Percentiles rank a stretch among this genome's conserved stretches.
Evolutionary conservation across 352 stramenopile genomes (phyloP).

Genomic region (Pythium chondricola): DNA sequence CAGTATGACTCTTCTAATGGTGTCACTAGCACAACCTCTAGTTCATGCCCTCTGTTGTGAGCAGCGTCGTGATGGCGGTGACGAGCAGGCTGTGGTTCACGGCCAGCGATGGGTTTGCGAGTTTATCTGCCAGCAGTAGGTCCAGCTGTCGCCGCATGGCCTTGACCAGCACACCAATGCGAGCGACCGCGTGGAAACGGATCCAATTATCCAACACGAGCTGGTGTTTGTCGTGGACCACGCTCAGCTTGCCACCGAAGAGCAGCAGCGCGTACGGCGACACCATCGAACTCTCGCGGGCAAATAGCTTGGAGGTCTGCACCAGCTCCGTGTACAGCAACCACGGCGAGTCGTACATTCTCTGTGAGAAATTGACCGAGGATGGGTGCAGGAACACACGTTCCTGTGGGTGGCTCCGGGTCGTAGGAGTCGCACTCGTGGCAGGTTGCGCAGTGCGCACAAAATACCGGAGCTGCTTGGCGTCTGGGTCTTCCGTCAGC

Average conservation of each 20-base stretch:
- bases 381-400: conserved; percentile 96
- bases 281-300: conserved; percentile 96
- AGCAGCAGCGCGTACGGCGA: conserved; percentile 96
- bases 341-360: conserved; percentile 94
- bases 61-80: conserved; percentile 67
- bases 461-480: conserved; percentile 93
- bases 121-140: conserved; percentile 90
- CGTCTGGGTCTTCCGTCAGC: conserved; percentile 87
- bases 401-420: conserved; percentile 40
- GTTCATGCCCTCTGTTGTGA: conserved; percentile 80
- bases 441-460: conserved; percentile 52
- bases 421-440: conserved; percentile 3
- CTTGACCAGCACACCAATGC: conserved; percentile 95
- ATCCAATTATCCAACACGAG: conserved; percentile 89
- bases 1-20: no score
- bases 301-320: conserved; percentile 96
- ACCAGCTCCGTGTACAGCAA: conserved; percentile 94
- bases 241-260: conserved; percentile 93
- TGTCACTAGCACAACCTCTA: no score
- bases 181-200: conserved; percentile 90
- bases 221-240: conserved; percentile 89
- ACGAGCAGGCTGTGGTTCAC: conserved; percentile 85
- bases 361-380: conserved; percentile 87
- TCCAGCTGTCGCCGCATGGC: conserved; percentile 93
- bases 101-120: conserved; percentile 89